These are phyloP conservation scores for Mucor sp. DNA, from an alignment of 371 early-diverging fungal genomes.

Conservation along the genomic window DNA sequence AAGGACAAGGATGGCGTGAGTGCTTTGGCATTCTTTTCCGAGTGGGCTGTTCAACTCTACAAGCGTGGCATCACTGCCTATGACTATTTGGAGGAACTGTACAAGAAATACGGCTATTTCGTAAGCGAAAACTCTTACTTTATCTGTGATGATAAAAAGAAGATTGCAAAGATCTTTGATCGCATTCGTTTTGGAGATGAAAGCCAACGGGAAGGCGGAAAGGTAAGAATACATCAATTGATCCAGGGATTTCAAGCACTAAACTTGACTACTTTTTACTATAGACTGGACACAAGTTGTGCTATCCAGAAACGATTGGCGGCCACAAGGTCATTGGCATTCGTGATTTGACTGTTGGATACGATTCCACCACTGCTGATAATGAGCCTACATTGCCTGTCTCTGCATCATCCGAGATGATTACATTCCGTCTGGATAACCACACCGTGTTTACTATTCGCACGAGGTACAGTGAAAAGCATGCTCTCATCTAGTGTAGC, in stretches of 20 bases:
- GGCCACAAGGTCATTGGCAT: constrained; percentile 70
- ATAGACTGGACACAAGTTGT: constrained; percentile 42
- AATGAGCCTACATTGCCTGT: constrained; percentile 75
- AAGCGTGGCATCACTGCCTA: constrained; percentile 62
- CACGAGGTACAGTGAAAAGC: constrained; percentile 50
- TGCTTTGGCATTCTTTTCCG: constrained; percentile 84
- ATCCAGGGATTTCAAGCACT: not conserved
- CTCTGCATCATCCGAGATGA: constrained; percentile 87
- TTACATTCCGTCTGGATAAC: constrained; percentile 84
- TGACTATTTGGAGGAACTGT: constrained; percentile 73
- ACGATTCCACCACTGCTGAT: constrained; percentile 73
- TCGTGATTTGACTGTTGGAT: constrained; percentile 89
- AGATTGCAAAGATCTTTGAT: constrained; percentile 71
- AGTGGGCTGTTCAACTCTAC: constrained; percentile 74
- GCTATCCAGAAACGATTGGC: constrained; percentile 77
- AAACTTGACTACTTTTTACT: not conserved
- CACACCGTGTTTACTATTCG: constrained; percentile 75
- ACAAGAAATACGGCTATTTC: constrained; percentile 86
- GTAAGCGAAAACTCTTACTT: constrained; percentile 88
- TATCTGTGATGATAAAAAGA: constrained; percentile 77
- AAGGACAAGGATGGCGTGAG: constrained; percentile 87
- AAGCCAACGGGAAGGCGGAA: constrained; percentile 1
- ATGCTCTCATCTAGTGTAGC: not conserved
- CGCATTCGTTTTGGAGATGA: constrained; percentile 79
- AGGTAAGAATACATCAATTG: not conserved